phyloP scores from a whole-genome alignment of 257 asterid species.

The Capsicum baccatum region DNA sequence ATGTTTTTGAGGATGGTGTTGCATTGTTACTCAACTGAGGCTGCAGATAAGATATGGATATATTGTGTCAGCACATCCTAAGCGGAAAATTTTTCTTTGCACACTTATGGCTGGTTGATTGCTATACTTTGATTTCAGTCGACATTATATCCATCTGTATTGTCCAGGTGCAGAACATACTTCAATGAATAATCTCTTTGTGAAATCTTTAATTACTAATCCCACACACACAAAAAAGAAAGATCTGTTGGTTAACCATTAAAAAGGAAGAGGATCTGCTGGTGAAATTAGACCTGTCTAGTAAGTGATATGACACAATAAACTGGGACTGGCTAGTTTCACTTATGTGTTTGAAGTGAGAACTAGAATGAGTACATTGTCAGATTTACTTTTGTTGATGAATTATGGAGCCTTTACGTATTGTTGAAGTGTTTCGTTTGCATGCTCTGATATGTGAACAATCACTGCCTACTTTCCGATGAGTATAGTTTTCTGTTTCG shows the following conservation, averaged over 20 bases:
- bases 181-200: neutral
- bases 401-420: neutral
- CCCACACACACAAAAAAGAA: neutral
- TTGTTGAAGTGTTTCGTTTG: conserved; percentile 12
- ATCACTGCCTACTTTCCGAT: neutral
- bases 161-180: neutral
- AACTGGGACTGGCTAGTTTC: neutral
- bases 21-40: conserved; percentile 6
- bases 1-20: conserved; percentile 12
- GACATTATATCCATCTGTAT: neutral
- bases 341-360: conserved; percentile 13
- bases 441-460: neutral
- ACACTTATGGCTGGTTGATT: conserved; percentile 11
- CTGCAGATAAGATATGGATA: neutral
- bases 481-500: neutral
- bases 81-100: neutral
- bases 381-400: neutral
- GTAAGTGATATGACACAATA: neutral
- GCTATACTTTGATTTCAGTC: neutral
- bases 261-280: conserved; percentile 2
- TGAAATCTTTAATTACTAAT: neutral
- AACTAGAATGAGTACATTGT: conserved; percentile 4
- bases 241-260: neutral
- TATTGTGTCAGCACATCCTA: conserved; percentile 10
- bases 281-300: neutral